phyloP scores from a whole-genome alignment of 2,329 filamentous ascomycete genomes.

The Phialophora macrospora region DNA sequence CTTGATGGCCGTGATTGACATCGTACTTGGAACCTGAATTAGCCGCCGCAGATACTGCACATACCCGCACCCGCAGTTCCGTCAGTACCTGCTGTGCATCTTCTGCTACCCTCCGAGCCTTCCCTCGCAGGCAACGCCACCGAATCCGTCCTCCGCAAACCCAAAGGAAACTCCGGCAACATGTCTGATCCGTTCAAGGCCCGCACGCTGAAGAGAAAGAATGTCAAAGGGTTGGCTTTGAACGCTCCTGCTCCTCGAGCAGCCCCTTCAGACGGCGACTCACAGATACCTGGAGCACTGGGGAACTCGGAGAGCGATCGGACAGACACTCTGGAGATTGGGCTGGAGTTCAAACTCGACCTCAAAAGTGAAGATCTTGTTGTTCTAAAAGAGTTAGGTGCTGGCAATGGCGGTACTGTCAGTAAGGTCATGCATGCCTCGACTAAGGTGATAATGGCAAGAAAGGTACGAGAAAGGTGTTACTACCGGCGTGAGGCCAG shows the following conservation, averaged over 20 bases:
- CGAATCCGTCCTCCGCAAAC: constrained; percentile 2
- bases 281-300: constrained; percentile 63
- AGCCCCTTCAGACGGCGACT: constrained; percentile 73
- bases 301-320: constrained; percentile 64
- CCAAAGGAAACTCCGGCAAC: constrained; percentile 19
- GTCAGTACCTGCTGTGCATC: constrained; percentile 16
- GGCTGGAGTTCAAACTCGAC: constrained; percentile 94
- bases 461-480: constrained; percentile 71
- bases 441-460: constrained; percentile 94
- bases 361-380: constrained; percentile 89
- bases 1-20: constrained; percentile 27
- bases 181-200: constrained; percentile 68
- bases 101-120: constrained; percentile 11
- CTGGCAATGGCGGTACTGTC: constrained; percentile 95
- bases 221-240: constrained; percentile 92
- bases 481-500: neutral
- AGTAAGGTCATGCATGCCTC: constrained; percentile 96
- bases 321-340: constrained; percentile 84
- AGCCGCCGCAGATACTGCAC: constrained; percentile 26
- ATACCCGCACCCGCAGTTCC: constrained; percentile 15
- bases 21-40: constrained; percentile 28
- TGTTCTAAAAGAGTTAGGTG: constrained; percentile 90
- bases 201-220: constrained; percentile 96
- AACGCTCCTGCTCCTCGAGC: constrained; percentile 72
- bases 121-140: neutral